A percentile compares a stretch with the other conserved stretches of the same genome.
phyloP scores from a whole-genome alignment of 2,329 filamentous ascomycete species.

The Fusarium clavum region DNA sequence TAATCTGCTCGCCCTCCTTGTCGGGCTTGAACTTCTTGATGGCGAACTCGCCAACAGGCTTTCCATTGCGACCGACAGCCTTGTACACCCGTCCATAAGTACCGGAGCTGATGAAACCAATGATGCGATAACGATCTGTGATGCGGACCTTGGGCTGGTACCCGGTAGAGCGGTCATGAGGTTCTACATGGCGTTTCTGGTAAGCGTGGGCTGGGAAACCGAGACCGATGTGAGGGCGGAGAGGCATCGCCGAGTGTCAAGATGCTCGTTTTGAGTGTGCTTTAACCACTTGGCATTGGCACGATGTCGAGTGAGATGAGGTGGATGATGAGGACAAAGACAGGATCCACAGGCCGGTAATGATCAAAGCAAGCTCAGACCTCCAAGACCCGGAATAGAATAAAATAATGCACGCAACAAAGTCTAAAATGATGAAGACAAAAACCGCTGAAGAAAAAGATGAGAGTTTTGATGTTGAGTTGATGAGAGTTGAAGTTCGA shows the following conservation, averaged over 20 bases:
- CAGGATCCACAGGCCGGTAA: slow-evolving; percentile 8
- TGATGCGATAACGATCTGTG: slow-evolving; percentile 92
- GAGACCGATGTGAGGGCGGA: slow-evolving; percentile 50
- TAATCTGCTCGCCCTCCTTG: slow-evolving; percentile 93
- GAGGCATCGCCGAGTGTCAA: slow-evolving; percentile 48
- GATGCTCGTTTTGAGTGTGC: not conserved
- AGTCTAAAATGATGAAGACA: slow-evolving; percentile 19
- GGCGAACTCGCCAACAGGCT: slow-evolving; percentile 80
- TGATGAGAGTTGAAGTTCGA: not conserved
- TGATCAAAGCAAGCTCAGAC: slow-evolving; percentile 14
- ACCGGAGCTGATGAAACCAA: slow-evolving; percentile 97
- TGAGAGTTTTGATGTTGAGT: slow-evolving; percentile 3
- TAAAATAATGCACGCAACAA: not conserved
- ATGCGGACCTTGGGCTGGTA: slow-evolving; percentile 87
- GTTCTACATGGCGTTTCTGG: slow-evolving; percentile 59
- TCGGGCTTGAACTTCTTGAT: slow-evolving; percentile 99
- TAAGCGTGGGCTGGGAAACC: slow-evolving; percentile 46
- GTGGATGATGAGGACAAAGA: slow-evolving; percentile 4
- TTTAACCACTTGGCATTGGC: slow-evolving; percentile 42
- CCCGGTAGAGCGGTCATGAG: slow-evolving; percentile 62
- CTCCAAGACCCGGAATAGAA: not conserved
- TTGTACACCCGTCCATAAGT: slow-evolving; percentile 99
- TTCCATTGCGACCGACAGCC: slow-evolving; percentile 73
- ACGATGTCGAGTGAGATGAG: slow-evolving; percentile 11
- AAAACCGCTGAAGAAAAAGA: slow-evolving; percentile 9